A percentile compares a stretch with the other conserved stretches of the same genome.
phyloP scores from a whole-genome alignment of 2,329 filamentous ascomycete genomes.

The Gnomoniopsis sp. region DNA sequence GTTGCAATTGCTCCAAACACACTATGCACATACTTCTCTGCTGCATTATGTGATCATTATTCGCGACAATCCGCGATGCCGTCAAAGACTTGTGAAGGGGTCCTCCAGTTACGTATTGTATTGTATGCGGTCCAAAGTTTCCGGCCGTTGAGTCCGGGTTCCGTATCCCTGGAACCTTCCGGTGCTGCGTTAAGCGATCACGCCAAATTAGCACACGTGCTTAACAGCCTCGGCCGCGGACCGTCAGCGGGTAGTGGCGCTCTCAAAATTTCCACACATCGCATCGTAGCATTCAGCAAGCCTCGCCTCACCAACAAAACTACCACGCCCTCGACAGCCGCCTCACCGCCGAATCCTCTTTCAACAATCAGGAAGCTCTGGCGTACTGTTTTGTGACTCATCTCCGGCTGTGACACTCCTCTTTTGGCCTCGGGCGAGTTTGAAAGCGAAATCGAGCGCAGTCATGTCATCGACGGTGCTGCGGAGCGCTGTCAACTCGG shows the following conservation, averaged over 20 bases:
- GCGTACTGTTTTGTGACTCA: not conserved
- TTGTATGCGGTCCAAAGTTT: too few species aligned
- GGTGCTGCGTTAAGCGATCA: not conserved
- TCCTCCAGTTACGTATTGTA: too few species aligned
- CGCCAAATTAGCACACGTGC: not conserved
- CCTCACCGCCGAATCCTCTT: not conserved
- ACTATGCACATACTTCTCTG: too few species aligned
- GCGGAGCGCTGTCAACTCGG: constrained; percentile 26
- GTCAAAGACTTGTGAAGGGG: too few species aligned
- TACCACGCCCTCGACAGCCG: not conserved
- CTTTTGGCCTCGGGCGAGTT: not conserved
- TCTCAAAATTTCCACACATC: not conserved
- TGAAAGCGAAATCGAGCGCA: not conserved
- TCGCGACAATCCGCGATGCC: too few species aligned
- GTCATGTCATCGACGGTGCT: constrained; percentile 1
- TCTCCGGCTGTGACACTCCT: not conserved
- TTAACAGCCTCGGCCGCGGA: not conserved
- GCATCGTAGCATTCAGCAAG: not conserved
- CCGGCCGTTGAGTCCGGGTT: not conserved
- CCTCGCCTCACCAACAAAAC: not conserved
- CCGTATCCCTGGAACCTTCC: not conserved
- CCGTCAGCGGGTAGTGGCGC: not conserved
- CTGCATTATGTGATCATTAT: too few species aligned
- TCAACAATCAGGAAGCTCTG: not conserved
- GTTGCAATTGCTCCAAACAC: too few species aligned